Conservation (phyloP, 306 rosid genomes). For the Cicer yamashitae region DNA sequence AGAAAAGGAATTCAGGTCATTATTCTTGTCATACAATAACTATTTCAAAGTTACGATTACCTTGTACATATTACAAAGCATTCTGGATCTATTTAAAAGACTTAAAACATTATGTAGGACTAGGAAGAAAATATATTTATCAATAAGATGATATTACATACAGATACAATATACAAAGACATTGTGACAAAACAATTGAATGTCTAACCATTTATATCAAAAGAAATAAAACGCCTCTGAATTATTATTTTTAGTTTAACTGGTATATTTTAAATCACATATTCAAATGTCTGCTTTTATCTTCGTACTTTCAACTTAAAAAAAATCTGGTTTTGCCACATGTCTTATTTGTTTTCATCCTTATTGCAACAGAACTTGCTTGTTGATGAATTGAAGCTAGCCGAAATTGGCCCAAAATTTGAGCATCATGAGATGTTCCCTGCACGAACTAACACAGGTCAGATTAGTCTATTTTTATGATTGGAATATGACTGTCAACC, state of each 20-base stretch:
- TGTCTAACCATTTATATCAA: constrained; percentile 27
- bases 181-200: constrained; percentile 23
- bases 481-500: constrained; percentile 20
- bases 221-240: constrained; percentile 18
- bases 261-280: constrained; percentile 1
- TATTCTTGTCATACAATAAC: constrained; percentile 20
- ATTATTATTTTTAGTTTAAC: constrained; percentile 2
- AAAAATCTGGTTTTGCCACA: constrained; percentile 14
- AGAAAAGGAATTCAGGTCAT: constrained; percentile 67
- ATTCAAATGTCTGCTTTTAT: constrained; percentile 9
- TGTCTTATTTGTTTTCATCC: constrained; percentile 36
- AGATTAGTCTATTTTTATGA: constrained; percentile 39
- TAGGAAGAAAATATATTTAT: constrained; percentile 26
- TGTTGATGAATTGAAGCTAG: constrained; percentile 82
- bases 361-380: constrained; percentile 65
- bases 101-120: constrained; percentile 15
- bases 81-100: constrained; percentile 39
- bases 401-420: constrained; percentile 90
- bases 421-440: constrained; percentile 92
- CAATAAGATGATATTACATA: constrained; percentile 12
- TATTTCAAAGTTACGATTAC: constrained; percentile 2
- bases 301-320: not conserved
- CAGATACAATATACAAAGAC: not conserved
- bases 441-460: constrained; percentile 94
- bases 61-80: not conserved